phyloP scores from a whole-genome alignment of 2,329 filamentous ascomycete species.

The Corynespora cassiicola region DNA sequence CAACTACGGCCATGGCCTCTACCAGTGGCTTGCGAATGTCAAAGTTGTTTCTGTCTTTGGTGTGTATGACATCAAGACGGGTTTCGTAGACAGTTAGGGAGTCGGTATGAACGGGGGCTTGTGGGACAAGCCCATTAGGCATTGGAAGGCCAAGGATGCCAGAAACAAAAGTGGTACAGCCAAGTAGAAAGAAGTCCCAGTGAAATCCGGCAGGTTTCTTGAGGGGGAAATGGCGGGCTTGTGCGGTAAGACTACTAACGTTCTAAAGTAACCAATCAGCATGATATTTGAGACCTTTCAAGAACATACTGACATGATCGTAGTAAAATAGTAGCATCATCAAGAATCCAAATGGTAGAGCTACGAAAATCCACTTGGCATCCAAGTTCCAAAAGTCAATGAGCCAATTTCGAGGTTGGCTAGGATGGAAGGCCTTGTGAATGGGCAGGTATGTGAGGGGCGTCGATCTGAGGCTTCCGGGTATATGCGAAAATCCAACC shows the following conservation, averaged over 20 bases:
- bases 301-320: slow-evolving; percentile 52
- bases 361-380: slow-evolving; percentile 60
- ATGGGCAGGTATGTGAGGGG: slow-evolving; percentile 52
- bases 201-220: slow-evolving; percentile 63
- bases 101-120: slow-evolving; percentile 64
- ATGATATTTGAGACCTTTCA: too few relatives aligned
- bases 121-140: slow-evolving; percentile 62
- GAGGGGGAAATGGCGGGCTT: slow-evolving; percentile 59
- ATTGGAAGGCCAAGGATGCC: slow-evolving; percentile 60
- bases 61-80: slow-evolving; percentile 43
- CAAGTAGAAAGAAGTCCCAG: slow-evolving; percentile 65
- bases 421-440: slow-evolving; percentile 56
- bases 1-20: slow-evolving; percentile 55
- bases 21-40: slow-evolving; percentile 53
- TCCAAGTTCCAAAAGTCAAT: slow-evolving; percentile 62
- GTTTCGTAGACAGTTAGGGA: slow-evolving; percentile 52
- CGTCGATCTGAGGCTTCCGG: slow-evolving; percentile 52
- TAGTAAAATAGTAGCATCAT: slow-evolving; percentile 64
- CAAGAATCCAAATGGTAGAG: slow-evolving; percentile 60
- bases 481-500: slow-evolving; percentile 62
- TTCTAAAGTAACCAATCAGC: slow-evolving; percentile 45
- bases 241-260: slow-evolving; percentile 60
- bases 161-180: slow-evolving; percentile 59
- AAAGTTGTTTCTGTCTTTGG: slow-evolving; percentile 46
- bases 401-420: slow-evolving; percentile 54